A percentile compares a stretch with the other conserved stretches of the same genome.
These are phyloP conservation scores for Mimosa pudica DNA, from an alignment of 306 rosid genomes.

Conservation along the genomic window DNA sequence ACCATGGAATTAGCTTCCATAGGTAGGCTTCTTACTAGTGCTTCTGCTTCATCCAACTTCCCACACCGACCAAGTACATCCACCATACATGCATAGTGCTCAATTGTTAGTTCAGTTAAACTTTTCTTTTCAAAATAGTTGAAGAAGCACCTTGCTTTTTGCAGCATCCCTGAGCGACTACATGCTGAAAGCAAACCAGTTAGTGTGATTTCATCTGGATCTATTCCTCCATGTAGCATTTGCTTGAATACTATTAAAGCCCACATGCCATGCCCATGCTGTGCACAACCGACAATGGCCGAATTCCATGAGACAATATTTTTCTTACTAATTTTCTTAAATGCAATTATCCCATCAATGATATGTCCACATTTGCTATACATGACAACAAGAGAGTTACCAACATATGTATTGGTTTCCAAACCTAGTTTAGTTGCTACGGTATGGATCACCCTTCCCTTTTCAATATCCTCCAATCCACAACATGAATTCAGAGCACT, in stretches of 20 bases:
- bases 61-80: slow-evolving; percentile 82
- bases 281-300: slow-evolving; percentile 73
- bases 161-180: slow-evolving; percentile 76
- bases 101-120: slow-evolving; percentile 49
- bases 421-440: slow-evolving; percentile 58
- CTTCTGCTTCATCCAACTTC: slow-evolving; percentile 75
- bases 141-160: slow-evolving; percentile 69
- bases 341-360: slow-evolving; percentile 57
- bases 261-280: slow-evolving; percentile 68
- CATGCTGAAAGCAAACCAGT: slow-evolving; percentile 85
- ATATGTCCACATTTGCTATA: slow-evolving; percentile 75
- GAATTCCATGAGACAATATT: slow-evolving; percentile 87
- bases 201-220: slow-evolving; percentile 75
- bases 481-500: slow-evolving; percentile 87
- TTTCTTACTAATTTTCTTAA: slow-evolving; percentile 54
- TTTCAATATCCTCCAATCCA: slow-evolving; percentile 75
- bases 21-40: slow-evolving; percentile 57
- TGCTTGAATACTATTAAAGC: slow-evolving; percentile 58
- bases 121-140: slow-evolving; percentile 45
- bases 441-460: slow-evolving; percentile 62
- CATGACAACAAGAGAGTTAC: slow-evolving; percentile 77
- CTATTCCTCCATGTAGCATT: slow-evolving; percentile 59
- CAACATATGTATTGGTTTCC: slow-evolving; percentile 58
- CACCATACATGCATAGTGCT: slow-evolving; percentile 79
- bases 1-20: slow-evolving; percentile 56